These are phyloP conservation scores for Camellia granthamiana DNA, from an alignment of 148 eudicot species.

Conservation along the genomic window DNA sequence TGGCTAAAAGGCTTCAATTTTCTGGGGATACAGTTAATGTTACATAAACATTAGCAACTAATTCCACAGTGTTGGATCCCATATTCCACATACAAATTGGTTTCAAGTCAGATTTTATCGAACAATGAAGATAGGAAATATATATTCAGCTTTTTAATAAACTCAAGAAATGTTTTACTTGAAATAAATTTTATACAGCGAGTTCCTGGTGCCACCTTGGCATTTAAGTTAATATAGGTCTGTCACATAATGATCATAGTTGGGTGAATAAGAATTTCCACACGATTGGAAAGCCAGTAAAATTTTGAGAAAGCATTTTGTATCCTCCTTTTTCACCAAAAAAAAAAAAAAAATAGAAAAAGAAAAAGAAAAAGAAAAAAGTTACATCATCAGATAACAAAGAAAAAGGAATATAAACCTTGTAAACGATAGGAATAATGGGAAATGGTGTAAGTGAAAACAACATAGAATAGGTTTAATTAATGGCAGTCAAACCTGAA, in stretches of 20 bases:
- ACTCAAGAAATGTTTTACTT: too few relatives aligned
- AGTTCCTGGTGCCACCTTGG: too few relatives aligned
- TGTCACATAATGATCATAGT: background rate
- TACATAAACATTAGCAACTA: background rate
- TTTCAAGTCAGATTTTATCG: background rate
- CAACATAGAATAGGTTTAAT: background rate
- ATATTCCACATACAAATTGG: background rate
- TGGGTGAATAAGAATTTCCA: background rate
- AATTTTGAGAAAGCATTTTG: background rate
- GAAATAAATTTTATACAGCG: too few relatives aligned
- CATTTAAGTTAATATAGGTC: too few relatives aligned
- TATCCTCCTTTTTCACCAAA: background rate
- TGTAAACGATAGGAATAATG: background rate
- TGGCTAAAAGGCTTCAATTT: too few relatives aligned
- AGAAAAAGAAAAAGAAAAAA: background rate
- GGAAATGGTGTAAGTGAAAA: background rate
- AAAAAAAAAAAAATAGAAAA: too few relatives aligned
- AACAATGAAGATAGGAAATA: background rate
- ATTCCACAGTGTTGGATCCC: too few relatives aligned
- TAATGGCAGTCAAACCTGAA: constrained; percentile 54
- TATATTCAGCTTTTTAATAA: too few relatives aligned
- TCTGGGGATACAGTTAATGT: too few relatives aligned
- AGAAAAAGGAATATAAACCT: background rate
- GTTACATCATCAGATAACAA: background rate
- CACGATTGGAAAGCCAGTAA: background rate